These are phyloP conservation scores for Ophiognomonia clavigignenti-juglandacearum DNA, from an alignment of 2,329 filamentous ascomycete species.

Conservation along the genomic window DNA sequence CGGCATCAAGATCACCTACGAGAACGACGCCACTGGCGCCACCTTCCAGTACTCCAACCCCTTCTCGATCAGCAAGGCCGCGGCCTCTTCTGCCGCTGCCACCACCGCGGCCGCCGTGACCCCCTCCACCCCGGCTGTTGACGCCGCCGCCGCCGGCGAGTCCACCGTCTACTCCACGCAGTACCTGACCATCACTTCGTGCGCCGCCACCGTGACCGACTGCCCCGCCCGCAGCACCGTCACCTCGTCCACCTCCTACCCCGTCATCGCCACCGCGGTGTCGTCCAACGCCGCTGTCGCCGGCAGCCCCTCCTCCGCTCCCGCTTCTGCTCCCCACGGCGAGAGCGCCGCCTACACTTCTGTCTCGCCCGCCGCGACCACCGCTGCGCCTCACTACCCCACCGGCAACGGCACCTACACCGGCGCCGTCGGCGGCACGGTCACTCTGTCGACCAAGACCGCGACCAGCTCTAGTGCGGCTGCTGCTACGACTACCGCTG, in stretches of 20 bases:
- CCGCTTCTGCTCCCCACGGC: conserved; percentile 32
- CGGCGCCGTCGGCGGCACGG: conserved; percentile 5
- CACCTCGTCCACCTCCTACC: conserved; percentile 25
- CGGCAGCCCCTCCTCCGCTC: conserved; percentile 25
- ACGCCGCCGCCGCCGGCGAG: conserved; percentile 13
- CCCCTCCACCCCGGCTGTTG: conserved; percentile 36
- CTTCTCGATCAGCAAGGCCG: conserved; percentile 44
- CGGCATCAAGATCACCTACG: conserved; percentile 51
- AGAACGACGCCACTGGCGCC: conserved; percentile 31
- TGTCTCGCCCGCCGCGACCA: background rate
- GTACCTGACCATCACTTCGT: conserved; percentile 57
- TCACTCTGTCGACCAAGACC: conserved; percentile 13
- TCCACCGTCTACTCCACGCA: conserved; percentile 53
- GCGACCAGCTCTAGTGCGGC: conserved; percentile 19
- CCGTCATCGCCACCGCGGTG: conserved; percentile 19
- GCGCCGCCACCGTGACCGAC: conserved; percentile 48
- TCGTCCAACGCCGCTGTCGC: too few relatives aligned
- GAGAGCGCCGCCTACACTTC: conserved; percentile 40
- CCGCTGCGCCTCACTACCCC: too few relatives aligned
- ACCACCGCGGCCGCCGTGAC: conserved; percentile 38
- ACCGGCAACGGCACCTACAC: background rate
- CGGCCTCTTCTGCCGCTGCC: conserved; percentile 18
- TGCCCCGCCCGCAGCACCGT: conserved; percentile 35
- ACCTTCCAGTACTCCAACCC: conserved; percentile 61
- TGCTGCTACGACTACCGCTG: background rate